phyloP scores from a whole-genome alignment of 495 filamentous ascomycete species.

The Talaromyces thailandensis region DNA sequence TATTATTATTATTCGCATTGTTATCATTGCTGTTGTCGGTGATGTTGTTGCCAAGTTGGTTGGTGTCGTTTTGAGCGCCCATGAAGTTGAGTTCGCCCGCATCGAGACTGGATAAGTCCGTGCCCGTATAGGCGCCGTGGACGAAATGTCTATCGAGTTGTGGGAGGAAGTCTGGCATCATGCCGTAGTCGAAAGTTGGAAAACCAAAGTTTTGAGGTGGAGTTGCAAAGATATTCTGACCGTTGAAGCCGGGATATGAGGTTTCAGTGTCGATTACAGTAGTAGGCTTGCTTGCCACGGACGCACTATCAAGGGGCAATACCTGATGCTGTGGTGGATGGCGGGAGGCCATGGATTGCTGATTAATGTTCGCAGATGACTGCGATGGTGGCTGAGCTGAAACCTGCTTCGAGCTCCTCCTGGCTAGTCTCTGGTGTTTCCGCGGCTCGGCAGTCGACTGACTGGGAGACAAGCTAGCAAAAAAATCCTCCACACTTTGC shows the following conservation, averaged over 20 bases:
- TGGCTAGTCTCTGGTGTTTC: constrained; percentile 22
- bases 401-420: constrained; percentile 7
- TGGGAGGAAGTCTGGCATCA: constrained; percentile 37
- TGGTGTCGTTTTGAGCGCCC: neutral
- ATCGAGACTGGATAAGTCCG: constrained; percentile 40
- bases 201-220: constrained; percentile 29
- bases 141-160: constrained; percentile 72
- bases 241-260: constrained; percentile 27
- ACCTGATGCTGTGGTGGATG: constrained; percentile 7
- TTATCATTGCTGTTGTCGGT: neutral
- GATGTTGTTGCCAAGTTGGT: neutral
- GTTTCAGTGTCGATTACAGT: constrained; percentile 22
- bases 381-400: constrained; percentile 11
- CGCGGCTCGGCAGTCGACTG: constrained; percentile 38
- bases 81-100: neutral
- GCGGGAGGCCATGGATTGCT: constrained; percentile 13
- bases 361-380: constrained; percentile 12
- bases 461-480: constrained; percentile 68
- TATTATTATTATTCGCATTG: constrained; percentile 4
- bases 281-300: constrained; percentile 26
- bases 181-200: constrained; percentile 28
- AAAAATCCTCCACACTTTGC: constrained; percentile 92
- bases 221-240: constrained; percentile 14
- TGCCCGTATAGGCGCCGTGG: constrained; percentile 63
- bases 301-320: constrained; percentile 22